Evolutionary conservation across 768 basidiomycete species (phyloP).

Genomic region (Suillus decipiens): DNA sequence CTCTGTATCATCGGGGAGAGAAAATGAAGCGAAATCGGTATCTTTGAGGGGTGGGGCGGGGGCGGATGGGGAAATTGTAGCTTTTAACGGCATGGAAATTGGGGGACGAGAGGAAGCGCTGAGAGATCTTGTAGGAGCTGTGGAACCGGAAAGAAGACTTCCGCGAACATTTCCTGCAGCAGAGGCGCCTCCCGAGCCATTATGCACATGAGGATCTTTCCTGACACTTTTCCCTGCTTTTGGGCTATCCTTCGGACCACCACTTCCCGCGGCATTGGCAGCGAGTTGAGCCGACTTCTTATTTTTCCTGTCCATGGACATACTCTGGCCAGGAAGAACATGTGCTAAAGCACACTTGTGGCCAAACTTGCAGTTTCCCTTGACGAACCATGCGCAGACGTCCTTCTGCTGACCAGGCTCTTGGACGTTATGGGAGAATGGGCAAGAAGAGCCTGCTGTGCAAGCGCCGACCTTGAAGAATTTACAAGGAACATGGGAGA

Average conservation of each 20-base stretch:
- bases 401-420: slow-evolving; percentile 83
- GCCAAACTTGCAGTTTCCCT: slow-evolving; percentile 86
- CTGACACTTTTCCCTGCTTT: slow-evolving; percentile 37
- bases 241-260: slow-evolving; percentile 34
- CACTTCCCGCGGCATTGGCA: slow-evolving; percentile 40
- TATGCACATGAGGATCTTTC: slow-evolving; percentile 36
- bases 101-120: slow-evolving; percentile 52
- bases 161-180: slow-evolving; percentile 20
- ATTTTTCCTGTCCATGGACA: slow-evolving; percentile 97
- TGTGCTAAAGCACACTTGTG: slow-evolving; percentile 92
- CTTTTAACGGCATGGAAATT: slow-evolving; percentile 69
- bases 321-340: slow-evolving; percentile 88
- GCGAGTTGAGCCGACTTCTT: slow-evolving; percentile 86
- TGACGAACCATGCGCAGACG: slow-evolving; percentile 87
- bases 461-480: slow-evolving; percentile 95
- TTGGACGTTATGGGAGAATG: slow-evolving; percentile 81
- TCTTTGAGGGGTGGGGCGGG: slow-evolving; percentile 78
- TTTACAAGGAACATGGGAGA: slow-evolving; percentile 97
- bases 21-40: slow-evolving; percentile 72
- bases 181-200: slow-evolving; percentile 14
- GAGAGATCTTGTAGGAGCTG: slow-evolving; percentile 62
- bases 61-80: slow-evolving; percentile 72
- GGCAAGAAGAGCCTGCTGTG: slow-evolving; percentile 91
- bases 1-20: slow-evolving; percentile 60
- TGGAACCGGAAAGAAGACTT: slow-evolving; percentile 52